A percentile compares a stretch with the other conserved stretches of the same genome.
Evolutionary conservation across 768 basidiomycete genomes (phyloP).

Genomic region (Rhizopogon vinicolor): DNA sequence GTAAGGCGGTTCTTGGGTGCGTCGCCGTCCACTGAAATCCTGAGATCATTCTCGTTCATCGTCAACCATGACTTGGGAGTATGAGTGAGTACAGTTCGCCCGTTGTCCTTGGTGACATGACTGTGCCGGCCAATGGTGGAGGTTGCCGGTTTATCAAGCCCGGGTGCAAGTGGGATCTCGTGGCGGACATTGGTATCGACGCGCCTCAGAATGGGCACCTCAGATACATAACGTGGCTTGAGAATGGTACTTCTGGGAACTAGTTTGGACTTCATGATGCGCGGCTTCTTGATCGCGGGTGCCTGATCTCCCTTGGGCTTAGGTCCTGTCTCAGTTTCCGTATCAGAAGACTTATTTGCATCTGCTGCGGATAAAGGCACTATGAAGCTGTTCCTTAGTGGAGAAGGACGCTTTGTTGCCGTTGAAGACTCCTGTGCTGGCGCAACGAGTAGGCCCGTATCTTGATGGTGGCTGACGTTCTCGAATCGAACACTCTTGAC

Average conservation of each 20-base stretch:
- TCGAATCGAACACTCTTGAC: constrained; percentile 36
- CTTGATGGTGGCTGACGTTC: constrained; percentile 9
- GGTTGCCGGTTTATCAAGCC: constrained; percentile 3
- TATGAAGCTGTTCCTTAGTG: constrained; percentile 2
- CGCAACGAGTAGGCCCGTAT: neutral
- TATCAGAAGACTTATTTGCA: neutral
- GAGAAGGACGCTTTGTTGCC: constrained; percentile 4
- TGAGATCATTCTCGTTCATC: constrained; percentile 13
- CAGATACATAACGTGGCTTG: constrained; percentile 8
- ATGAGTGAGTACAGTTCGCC: neutral
- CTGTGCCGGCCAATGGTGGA: constrained; percentile 11
- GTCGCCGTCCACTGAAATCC: constrained; percentile 20
- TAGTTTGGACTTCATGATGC: constrained; percentile 13
- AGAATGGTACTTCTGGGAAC: constrained; percentile 8
- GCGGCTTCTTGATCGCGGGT: neutral
- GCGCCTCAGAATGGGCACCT: neutral
- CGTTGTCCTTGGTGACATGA: constrained; percentile 15
- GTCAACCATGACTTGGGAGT: constrained; percentile 11
- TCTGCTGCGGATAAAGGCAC: neutral
- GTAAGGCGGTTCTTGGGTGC: constrained; percentile 21
- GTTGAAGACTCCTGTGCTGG: neutral
- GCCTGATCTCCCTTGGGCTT: neutral
- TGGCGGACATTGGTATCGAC: constrained; percentile 1
- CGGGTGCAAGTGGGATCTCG: neutral
- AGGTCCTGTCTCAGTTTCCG: neutral